phyloP scores from a whole-genome alignment of 2,329 filamentous ascomycete genomes.

The Amauroascus niger region DNA sequence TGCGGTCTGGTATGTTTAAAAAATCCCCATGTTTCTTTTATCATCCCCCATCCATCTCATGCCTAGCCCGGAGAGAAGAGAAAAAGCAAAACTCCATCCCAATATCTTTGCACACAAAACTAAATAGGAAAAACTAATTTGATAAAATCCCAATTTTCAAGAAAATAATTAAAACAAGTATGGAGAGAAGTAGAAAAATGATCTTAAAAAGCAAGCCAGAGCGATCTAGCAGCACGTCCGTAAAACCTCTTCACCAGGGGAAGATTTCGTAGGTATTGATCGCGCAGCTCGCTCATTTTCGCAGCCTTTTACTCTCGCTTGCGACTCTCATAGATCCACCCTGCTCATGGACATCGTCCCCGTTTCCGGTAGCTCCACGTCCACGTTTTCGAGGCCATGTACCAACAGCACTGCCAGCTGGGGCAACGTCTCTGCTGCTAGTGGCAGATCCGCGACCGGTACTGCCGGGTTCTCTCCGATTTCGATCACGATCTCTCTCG shows the following conservation, averaged over 20 bases:
- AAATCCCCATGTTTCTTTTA: not conserved
- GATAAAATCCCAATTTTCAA: not conserved
- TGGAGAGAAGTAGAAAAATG: not conserved
- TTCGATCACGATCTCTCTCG: slow-evolving; percentile 22
- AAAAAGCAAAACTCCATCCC: not conserved
- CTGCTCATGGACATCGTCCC: slow-evolving; percentile 11
- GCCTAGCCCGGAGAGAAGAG: not conserved
- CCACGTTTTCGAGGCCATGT: slow-evolving; percentile 19
- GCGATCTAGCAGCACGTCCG: not conserved
- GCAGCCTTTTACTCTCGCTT: slow-evolving; percentile 22
- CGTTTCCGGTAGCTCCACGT: slow-evolving; percentile 10
- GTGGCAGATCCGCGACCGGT: not conserved
- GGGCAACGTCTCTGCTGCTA: slow-evolving; percentile 7
- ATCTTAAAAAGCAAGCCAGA: not conserved
- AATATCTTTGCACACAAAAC: not conserved
- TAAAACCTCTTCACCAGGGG: not conserved
- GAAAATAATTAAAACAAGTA: not conserved
- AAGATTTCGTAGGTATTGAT: not conserved
- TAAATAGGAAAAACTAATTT: not conserved
- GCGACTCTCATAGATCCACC: slow-evolving; percentile 13
- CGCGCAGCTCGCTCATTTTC: slow-evolving; percentile 11
- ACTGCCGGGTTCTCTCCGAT: slow-evolving; percentile 10
- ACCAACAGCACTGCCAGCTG: slow-evolving; percentile 2
- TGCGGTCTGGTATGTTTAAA: not conserved
- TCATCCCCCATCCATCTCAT: not conserved